Percentiles rank a stretch among this genome's conserved stretches.
Evolutionary conservation across 306 rosid species (phyloP).

Genomic region (Gillenia trifoliata): DNA sequence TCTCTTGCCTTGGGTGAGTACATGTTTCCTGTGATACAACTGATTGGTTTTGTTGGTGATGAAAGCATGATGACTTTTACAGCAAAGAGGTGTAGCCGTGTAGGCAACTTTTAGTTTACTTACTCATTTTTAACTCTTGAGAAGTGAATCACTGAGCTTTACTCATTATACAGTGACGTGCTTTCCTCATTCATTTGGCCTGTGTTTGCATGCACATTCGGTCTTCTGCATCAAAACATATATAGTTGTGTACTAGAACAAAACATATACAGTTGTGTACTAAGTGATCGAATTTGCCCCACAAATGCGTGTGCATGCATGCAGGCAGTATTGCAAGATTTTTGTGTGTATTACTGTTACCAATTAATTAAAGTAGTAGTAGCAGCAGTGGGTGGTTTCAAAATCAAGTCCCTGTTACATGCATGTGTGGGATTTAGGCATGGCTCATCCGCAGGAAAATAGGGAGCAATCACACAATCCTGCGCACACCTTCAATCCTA

Average conservation of each 20-base stretch:
- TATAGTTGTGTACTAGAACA: no score
- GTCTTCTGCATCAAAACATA: neutral
- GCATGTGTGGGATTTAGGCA: no score
- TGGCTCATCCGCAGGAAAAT: constrained; percentile 79
- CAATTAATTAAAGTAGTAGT: no score
- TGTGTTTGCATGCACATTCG: neutral
- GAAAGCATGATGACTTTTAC: constrained; percentile 1
- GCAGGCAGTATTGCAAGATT: no score
- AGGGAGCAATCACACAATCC: constrained; percentile 78
- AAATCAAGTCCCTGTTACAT: no score
- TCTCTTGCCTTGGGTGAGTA: neutral
- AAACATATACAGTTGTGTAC: no score
- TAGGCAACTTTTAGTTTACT: neutral
- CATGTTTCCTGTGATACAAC: neutral
- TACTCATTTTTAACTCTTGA: neutral
- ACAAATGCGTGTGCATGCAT: no score
- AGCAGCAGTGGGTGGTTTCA: no score
- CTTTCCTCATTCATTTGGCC: neutral
- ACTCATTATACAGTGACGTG: neutral
- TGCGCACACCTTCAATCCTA: constrained; percentile 43
- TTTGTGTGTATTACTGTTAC: no score
- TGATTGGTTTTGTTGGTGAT: neutral
- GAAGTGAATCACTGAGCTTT: neutral
- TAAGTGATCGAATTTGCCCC: no score
- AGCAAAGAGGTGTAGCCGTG: neutral